Base-by-base conservation (phyloP, 1,139 yeast species). In the Blastobotrys persicus region DNA sequence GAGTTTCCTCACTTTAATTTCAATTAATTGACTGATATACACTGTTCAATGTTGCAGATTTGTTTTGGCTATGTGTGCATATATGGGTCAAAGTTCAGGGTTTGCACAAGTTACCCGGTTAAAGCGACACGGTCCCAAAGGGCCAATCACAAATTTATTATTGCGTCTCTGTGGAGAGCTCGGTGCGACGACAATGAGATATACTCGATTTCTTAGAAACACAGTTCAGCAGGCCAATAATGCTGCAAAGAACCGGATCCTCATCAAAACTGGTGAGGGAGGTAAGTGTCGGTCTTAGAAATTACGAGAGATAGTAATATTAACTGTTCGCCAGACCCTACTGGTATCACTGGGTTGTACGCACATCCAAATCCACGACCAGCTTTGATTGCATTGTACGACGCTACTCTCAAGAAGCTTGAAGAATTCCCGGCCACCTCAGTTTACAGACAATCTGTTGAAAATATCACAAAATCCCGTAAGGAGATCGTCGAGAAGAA, bases 291-390 rank as follows among this genome's bases (percentile, higher is more conserved):
- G 26, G 41, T 6, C n/a, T n/a, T n/a, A n/a, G n/a, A n/a, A n/a
- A n/a, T n/a, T n/a, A n/a, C n/a, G n/a, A n/a, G n/a, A n/a, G n/a
- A n/a, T n/a, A n/a, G 35, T 7, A 12, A 28, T 37, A 12, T n/a
- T 37, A 14, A 31, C 16, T 44, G 43, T 47, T 33, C 38, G 32
- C 9, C 31, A 58, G 64, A 61, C 49, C 72, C 92, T 35, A 87
- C 95, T 34, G 96, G 96, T 59, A 64, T 88, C 54, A 78, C 95
- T 5, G 95, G 95, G 1, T 67, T 88, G 54, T 76, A 73, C 65
- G 85, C 83, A 64, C 95, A 87, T 65, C 95, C 95, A 50, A 78
- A 84, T 66, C 95, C 96, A 51, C 80, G 88, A 67, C 92, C 94
- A 2, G 87, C 91, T 2, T 75, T 88, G 60, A 72, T 81, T 51